Evolutionary conservation across 345 rosid species (phyloP).

Genomic region (Noccaea caerulescens): DNA sequence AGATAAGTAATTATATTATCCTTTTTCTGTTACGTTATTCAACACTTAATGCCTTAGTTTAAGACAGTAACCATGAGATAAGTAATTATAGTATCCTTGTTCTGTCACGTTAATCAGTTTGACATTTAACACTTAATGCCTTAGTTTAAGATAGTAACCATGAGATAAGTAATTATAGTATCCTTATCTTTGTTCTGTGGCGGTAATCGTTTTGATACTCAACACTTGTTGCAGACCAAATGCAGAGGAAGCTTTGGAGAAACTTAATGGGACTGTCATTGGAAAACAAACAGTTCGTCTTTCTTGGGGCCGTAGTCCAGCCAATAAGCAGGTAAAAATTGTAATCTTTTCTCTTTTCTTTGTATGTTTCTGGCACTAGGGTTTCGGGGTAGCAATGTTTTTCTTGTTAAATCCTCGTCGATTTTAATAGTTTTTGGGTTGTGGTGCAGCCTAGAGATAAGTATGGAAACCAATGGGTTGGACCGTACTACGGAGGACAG

Average conservation of each 20-base stretch:
- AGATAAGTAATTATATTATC: no score
- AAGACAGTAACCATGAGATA: neutral
- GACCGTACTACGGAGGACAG: slow-evolving; percentile 79
- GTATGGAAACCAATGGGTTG: slow-evolving; percentile 81
- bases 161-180: no score
- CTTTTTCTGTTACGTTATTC: no score
- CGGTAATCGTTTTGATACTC: no score
- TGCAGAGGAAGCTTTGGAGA: slow-evolving; percentile 95
- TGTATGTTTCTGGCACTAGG: neutral
- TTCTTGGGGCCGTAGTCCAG: slow-evolving; percentile 87
- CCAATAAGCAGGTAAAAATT: slow-evolving; percentile 68
- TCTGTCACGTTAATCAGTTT: neutral
- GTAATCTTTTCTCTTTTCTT: neutral
- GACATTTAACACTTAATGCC: neutral
- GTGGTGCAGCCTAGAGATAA: slow-evolving; percentile 67
- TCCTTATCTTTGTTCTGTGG: no score
- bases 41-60: neutral
- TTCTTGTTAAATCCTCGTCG: neutral
- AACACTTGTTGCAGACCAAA: slow-evolving; percentile 50
- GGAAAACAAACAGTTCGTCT: slow-evolving; percentile 80
- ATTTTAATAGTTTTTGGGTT: neutral
- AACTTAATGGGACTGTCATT: slow-evolving; percentile 62
- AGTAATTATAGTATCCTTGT: neutral
- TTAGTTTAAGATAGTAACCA: no score
- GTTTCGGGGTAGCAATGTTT: neutral